Base-by-base conservation (phyloP, 1,284 basidiomycete genomes). In the Athelia sp. region DNA sequence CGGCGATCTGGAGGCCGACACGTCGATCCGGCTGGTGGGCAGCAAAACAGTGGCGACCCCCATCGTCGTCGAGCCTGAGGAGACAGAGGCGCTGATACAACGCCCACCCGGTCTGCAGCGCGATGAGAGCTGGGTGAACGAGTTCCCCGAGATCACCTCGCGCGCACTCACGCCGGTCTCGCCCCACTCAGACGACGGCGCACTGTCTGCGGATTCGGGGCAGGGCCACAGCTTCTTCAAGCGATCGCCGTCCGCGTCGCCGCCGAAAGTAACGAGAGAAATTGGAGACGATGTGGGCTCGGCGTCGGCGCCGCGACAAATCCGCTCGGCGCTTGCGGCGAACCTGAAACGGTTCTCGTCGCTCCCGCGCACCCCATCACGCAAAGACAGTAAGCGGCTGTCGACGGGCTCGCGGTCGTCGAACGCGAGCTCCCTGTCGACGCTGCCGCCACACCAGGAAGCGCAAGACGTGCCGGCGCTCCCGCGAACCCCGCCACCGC, bases 341-440 rank as follows among this genome's bases (percentile, higher is more conserved):
- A 22, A 61, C 52, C 52, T 71, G 31, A 88, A 80, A 65, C 78
- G 81, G 11, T 79, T 81, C 51, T 76, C 72, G 15, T 72, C 82
- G 2, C 65, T 87, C 47, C 81, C 84, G 17, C 74, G 78, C 36
- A 74, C 81, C 9, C 79, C 82, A 32, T 78, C 78, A 51, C 58
- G 56, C 63, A 66, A 70, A 2, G 36, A 40, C 15, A 57, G 71
- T 26, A 72, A 71, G 4, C 72, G 75, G 14, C 75, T 77, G 11
- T 70, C 71, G 22, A 63, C 68, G 1, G 56, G 36, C 53, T 61
- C 57, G 51, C 55, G 19, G 4, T 44, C 60, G 38, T 19, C 58
- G 62, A 31, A 66, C 66, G 15, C 66, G 67, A 3, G 67, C 66
- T 4, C 67, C 69, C 4, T 40, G 19, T 46, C 59, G 59, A 10